These are phyloP conservation scores for Ceratocystis diversiconidia DNA, from an alignment of 2,329 filamentous ascomycete genomes.

Conservation along the genomic window DNA sequence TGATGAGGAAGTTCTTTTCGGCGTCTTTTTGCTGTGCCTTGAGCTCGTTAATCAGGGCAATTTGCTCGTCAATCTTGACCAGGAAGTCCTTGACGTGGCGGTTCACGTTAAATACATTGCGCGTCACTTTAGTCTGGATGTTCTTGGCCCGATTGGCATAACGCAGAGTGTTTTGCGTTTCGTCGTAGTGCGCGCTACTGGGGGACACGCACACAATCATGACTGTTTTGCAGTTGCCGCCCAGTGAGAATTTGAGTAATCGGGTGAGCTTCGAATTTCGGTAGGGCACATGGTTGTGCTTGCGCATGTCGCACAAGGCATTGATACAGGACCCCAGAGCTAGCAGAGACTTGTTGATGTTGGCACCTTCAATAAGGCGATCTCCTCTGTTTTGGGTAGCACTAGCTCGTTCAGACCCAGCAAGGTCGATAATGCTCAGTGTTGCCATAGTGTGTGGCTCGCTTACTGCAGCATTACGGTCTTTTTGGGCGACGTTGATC, in stretches of 20 bases:
- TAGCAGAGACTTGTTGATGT: conserved; percentile 97
- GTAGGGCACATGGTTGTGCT: conserved; percentile 89
- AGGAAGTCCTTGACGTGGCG: conserved; percentile 98
- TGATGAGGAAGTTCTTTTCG: conserved; percentile 66
- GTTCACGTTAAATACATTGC: conserved; percentile 98
- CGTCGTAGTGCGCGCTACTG: conserved; percentile 91
- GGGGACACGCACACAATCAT: conserved; percentile 99
- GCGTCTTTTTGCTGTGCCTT: conserved; percentile 85
- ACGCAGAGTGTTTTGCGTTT: conserved; percentile 92
- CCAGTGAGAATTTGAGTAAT: conserved; percentile 88
- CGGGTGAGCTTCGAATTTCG: conserved; percentile 94
- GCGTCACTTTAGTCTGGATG: conserved; percentile 98
- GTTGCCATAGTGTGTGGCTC: conserved; percentile 98
- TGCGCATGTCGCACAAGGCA: conserved; percentile 82
- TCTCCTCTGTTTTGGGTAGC: conserved; percentile 95
- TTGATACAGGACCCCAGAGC: conserved; percentile 97
- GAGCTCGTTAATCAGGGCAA: conserved; percentile 90
- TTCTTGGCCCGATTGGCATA: conserved; percentile 98
- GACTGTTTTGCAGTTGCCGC: conserved; percentile 95
- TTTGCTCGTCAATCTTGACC: conserved; percentile 98
- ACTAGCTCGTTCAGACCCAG: conserved; percentile 87
- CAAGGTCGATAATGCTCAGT: conserved; percentile 92
- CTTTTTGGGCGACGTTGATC: conserved; percentile 89
- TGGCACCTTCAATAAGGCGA: conserved; percentile 80
- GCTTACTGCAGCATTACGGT: conserved; percentile 79